These are phyloP conservation scores for Arbutus unedo DNA, from an alignment of 148 eudicot genomes.

Conservation along the genomic window DNA sequence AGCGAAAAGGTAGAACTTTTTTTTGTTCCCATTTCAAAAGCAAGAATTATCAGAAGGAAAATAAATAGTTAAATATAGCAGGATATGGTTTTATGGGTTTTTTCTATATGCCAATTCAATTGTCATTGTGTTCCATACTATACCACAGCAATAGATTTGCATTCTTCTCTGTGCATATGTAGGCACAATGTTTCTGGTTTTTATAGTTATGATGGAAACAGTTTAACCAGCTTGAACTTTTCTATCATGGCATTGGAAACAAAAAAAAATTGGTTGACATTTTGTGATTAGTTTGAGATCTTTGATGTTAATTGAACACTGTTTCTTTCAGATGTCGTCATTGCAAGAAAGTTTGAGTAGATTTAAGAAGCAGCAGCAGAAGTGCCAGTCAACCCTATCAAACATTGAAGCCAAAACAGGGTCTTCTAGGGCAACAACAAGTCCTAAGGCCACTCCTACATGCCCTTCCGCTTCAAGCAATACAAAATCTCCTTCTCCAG, in stretches of 20 bases:
- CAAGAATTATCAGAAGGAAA: not conserved
- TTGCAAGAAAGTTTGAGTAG: constrained; percentile 54
- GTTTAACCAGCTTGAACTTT: too few relatives aligned
- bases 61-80: not conserved
- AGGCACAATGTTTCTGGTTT: constrained; percentile 1
- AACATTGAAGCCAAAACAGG: constrained; percentile 61
- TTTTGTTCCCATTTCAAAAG: not conserved
- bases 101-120: not conserved
- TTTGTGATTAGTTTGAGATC: not conserved
- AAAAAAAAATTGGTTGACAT: not conserved
- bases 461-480: constrained; percentile 24
- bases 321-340: constrained; percentile 50
- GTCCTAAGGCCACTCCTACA: constrained; percentile 33
- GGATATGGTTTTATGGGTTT: not conserved
- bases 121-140: not conserved
- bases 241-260: too few relatives aligned
- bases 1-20: not conserved
- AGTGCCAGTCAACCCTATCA: constrained; percentile 64
- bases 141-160: not conserved
- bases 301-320: not conserved
- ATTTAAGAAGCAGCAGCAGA: constrained; percentile 86
- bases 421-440: constrained; percentile 33
- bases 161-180: not conserved
- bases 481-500: constrained; percentile 52
- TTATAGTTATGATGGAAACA: not conserved